Evolutionary conservation across 371 early-diverging fungal genomes (phyloP).

Genomic region (Mortierella sp.): DNA sequence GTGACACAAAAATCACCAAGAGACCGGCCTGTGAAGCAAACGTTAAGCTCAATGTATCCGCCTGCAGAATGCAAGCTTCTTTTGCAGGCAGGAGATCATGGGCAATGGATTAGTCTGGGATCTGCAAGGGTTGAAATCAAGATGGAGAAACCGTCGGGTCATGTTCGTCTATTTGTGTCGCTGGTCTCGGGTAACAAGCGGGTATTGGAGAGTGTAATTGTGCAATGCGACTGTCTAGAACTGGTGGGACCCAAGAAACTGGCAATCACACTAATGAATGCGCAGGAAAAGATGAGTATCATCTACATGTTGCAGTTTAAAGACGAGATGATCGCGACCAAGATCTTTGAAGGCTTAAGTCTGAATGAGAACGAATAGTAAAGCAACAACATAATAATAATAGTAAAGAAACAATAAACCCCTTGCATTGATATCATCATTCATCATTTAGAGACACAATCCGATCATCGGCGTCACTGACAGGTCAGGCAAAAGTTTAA

Average conservation of each 20-base stretch:
- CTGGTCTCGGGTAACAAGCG: slow-evolving; percentile 31
- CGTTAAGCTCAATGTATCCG: slow-evolving; percentile 44
- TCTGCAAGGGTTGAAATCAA: slow-evolving; percentile 45
- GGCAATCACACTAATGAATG: slow-evolving; percentile 51
- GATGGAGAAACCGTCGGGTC: slow-evolving; percentile 53
- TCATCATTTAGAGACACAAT: too few relatives aligned
- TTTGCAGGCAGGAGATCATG: slow-evolving; percentile 52
- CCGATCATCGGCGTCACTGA: too few relatives aligned
- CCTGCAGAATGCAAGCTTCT: slow-evolving; percentile 48
- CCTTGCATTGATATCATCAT: neutral
- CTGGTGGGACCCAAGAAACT: slow-evolving; percentile 55
- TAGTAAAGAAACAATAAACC: neutral
- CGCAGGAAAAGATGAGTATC: slow-evolving; percentile 58
- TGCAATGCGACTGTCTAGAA: slow-evolving; percentile 53
- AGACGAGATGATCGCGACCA: slow-evolving; percentile 41
- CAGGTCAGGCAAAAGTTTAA: neutral
- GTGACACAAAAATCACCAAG: slow-evolving; percentile 27
- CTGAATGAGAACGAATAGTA: slow-evolving; percentile 42
- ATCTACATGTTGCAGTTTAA: slow-evolving; percentile 57
- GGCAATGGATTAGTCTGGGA: slow-evolving; percentile 55
- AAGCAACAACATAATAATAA: neutral
- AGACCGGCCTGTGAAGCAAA: slow-evolving; percentile 46
- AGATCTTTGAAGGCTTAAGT: slow-evolving; percentile 53
- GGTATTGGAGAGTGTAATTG: slow-evolving; percentile 55
- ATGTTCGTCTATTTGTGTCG: slow-evolving; percentile 48